Evolutionary conservation across 345 rosid genomes (phyloP), one percentile per base, ranked within the genome.

Genomic region (Ceriops zippeliana): DNA sequence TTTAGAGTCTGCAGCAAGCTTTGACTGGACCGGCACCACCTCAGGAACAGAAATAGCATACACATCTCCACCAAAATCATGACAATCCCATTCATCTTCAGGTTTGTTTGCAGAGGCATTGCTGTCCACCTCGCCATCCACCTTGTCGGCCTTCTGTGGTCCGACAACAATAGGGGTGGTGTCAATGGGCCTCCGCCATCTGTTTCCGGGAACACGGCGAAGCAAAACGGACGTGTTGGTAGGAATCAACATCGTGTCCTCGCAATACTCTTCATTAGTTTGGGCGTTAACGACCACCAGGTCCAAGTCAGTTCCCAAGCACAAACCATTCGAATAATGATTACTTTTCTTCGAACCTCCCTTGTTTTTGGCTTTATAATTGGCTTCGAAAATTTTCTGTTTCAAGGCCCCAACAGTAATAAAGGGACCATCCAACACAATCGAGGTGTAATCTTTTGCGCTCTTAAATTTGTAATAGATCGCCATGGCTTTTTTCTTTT

Each of bases 391-490:
- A 34, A 95, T 80, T 90, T 90, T 95, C 87, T 95, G 98, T 91
- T 95, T 95, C 89, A 95, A 82, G 72, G 83, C 84, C 85, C 98
- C 97, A 63, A 91, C 96, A 16, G 93, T 86, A 77, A 95, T 91
- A 84, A 91, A 95, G 53, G 98, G 91, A 70, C 98, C 99, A 79
- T 90, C 99, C 98, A 91, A 80, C 62, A 86, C 60, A 59, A 95
- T 83, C 57, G 97, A 85, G 86, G 91, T 97, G 75, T 83, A 95
- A 78, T 85, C 98, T 91, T 83, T 86, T 62, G 98, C 99, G 87
- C 99, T 95, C 92, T 95, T 91, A 84, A 91, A 95, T 83, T 95
- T 95, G 86, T 91, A 95, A 88, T 91, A 90, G 31, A 95, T 96
- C 72, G 98, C 96, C 99, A 95, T 95, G 66, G 54, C 19, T 27